Percentiles rank a stretch among this genome's conserved stretches.
phyloP scores from a whole-genome alignment of 192 early-diverging fungal species.

The Backusella parvicylindrica region DNA sequence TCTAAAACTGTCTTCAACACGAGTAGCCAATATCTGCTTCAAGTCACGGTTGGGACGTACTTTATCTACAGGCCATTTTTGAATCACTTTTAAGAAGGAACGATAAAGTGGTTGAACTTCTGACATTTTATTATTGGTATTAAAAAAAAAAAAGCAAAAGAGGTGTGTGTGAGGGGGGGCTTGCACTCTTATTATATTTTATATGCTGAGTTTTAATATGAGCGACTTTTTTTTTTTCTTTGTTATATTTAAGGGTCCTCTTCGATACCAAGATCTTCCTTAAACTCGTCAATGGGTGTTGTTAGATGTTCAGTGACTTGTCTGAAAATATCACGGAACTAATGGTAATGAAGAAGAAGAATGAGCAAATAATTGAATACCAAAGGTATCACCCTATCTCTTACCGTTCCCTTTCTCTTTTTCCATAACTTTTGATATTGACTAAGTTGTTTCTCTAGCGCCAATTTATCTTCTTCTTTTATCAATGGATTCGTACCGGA shows the following conservation, averaged over 20 bases:
- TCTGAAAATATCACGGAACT: slow-evolving; percentile 1
- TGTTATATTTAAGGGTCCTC: slow-evolving; percentile 8
- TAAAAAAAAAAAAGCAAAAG: not conserved
- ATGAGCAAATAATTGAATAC: not conserved
- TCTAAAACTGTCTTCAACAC: slow-evolving; percentile 47
- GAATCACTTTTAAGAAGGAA: slow-evolving; percentile 54
- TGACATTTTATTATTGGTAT: not conserved
- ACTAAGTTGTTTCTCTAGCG: not conserved
- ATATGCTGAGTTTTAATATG: not conserved
- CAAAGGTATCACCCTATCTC: too few relatives aligned
- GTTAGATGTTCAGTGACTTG: slow-evolving; percentile 3
- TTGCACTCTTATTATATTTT: too few relatives aligned
- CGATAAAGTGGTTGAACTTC: slow-evolving; percentile 45
- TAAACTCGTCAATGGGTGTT: not conserved
- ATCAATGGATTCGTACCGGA: not conserved
- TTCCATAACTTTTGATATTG: slow-evolving; percentile 1
- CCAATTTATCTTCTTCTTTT: not conserved
- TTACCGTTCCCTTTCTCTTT: slow-evolving; percentile 7
- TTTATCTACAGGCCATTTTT: slow-evolving; percentile 64
- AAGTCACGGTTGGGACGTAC: slow-evolving; percentile 68
- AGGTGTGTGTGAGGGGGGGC: not conserved
- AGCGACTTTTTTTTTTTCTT: not conserved
- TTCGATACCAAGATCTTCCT: slow-evolving; percentile 13
- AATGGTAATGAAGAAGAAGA: not conserved
- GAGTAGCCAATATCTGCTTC: slow-evolving; percentile 52